Conservation (phyloP, 352 stramenopile species). For the Elongisporangium prolatum region DNA sequence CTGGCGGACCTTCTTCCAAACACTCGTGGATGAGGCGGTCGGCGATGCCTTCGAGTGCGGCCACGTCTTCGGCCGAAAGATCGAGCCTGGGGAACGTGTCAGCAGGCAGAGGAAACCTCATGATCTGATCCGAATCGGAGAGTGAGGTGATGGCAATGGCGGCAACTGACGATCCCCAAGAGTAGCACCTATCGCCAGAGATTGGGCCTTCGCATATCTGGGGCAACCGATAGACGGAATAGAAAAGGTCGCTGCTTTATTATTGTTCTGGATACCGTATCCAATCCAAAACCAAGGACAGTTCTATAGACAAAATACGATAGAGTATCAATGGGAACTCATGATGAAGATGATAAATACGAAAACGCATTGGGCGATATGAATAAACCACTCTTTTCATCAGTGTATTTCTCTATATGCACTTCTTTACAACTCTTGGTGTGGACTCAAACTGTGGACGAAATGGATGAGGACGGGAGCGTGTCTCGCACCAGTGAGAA, state of each 20-base stretch:
- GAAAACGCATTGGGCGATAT: no score
- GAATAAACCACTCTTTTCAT: no score
- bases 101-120: constrained; percentile 5
- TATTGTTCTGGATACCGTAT: not conserved
- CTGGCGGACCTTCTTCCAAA: constrained; percentile 13
- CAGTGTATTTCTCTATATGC: no score
- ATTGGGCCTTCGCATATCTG: not conserved
- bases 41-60: constrained; percentile 3
- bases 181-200: not conserved
- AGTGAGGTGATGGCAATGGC: not conserved
- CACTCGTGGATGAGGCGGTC: not conserved
- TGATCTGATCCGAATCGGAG: not conserved
- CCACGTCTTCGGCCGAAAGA: constrained; percentile 3
- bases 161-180: not conserved
- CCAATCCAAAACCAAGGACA: no score
- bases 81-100: constrained; percentile 5
- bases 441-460: not conserved
- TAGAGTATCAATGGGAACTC: no score
- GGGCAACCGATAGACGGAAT: not conserved
- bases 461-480: not conserved
- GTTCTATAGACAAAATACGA: no score
- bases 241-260: not conserved
- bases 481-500: not conserved
- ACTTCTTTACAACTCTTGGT: not conserved
- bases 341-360: no score